phyloP scores from a whole-genome alignment of 345 rosid genomes.

The Carallia pectinifolia region DNA sequence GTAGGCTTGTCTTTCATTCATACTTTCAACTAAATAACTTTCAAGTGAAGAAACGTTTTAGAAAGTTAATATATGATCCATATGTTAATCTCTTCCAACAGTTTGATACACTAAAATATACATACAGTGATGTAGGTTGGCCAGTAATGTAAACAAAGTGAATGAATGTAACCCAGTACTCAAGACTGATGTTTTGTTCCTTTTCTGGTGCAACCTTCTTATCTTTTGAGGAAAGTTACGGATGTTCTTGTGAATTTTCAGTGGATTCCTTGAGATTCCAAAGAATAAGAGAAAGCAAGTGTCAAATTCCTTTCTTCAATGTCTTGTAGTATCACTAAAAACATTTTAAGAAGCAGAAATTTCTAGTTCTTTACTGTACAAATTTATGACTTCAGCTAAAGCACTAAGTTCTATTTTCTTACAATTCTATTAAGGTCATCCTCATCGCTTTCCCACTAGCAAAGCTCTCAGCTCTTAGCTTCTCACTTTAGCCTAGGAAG shows the following conservation, averaged over 20 bases:
- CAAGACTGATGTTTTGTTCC: not conserved
- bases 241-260: not conserved
- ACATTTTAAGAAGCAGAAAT: no score
- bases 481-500: not conserved
- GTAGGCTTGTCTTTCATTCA: no score
- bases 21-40: no score
- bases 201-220: not conserved
- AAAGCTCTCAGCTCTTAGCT: constrained; percentile 9
- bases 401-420: not conserved
- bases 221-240: not conserved
- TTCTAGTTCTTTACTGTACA: no score
- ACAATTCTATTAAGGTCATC: not conserved
- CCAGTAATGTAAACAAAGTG: constrained; percentile 6
- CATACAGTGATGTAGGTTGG: constrained; percentile 19
- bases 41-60: no score
- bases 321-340: no score
- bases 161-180: not conserved
- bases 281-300: no score
- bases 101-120: not conserved
- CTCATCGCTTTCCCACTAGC: no score
- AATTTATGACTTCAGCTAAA: not conserved
- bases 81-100: no score
- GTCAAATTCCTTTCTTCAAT: no score
- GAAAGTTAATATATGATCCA: no score
- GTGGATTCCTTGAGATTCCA: no score